A percentile compares a stretch with the other conserved stretches of the same genome.
phyloP scores from a whole-genome alignment of 805 yeast species.

The Wickerhamiella spandovensis region DNA sequence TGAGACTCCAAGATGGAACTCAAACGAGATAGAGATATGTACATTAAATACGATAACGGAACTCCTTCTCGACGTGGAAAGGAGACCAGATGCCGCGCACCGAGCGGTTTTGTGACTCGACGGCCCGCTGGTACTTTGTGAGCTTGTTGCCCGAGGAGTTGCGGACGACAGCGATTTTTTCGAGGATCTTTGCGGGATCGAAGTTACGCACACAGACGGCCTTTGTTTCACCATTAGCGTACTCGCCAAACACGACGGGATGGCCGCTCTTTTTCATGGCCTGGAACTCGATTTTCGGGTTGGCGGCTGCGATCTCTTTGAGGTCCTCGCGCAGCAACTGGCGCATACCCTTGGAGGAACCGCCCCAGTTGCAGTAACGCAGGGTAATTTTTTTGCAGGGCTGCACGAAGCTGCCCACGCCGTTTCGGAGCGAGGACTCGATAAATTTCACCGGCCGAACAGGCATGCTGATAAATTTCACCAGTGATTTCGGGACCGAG shows the following conservation, averaged over 20 bases:
- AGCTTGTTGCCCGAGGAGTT: conserved; percentile 57
- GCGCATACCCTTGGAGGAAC: conserved; percentile 72
- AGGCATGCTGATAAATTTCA: conserved; percentile 12
- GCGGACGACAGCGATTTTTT: conserved; percentile 48
- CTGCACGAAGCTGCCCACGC: conserved; percentile 25
- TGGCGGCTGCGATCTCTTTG: conserved; percentile 39
- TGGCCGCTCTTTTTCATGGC: conserved; percentile 66
- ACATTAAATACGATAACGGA: conserved; percentile 33
- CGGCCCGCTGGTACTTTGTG: conserved; percentile 58
- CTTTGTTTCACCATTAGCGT: conserved; percentile 34
- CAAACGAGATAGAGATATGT: neutral
- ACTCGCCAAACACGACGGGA: conserved; percentile 57
- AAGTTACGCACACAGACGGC: conserved; percentile 68
- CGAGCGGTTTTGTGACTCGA: conserved; percentile 63
- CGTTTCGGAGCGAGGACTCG: conserved; percentile 18
- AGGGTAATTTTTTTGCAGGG: conserved; percentile 59
- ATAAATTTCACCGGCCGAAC: conserved; percentile 14
- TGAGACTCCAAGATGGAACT: no score
- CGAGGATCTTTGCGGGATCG: conserved; percentile 44
- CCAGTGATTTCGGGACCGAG: no score
- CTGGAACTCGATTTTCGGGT: conserved; percentile 61
- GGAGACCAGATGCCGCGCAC: conserved; percentile 99
- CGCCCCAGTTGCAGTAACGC: conserved; percentile 91
- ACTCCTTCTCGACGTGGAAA: conserved; percentile 51
- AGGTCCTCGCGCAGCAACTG: conserved; percentile 46